Base-by-base conservation (phyloP, 176 grass and related monocot species). In the Bonia amplexicaulis region DNA sequence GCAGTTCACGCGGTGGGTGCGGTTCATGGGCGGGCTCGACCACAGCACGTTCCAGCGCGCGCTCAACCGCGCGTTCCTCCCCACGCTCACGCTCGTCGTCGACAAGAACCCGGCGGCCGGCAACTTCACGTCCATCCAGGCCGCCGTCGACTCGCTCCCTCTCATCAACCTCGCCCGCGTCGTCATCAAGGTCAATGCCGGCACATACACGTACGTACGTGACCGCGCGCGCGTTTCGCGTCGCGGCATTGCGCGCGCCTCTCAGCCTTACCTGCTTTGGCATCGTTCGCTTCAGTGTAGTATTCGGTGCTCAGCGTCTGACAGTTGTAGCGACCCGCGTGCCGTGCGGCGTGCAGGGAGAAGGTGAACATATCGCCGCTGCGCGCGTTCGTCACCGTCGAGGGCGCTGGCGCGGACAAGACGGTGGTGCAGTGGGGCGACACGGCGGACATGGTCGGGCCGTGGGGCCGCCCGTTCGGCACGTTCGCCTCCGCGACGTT, bases 351-450 rank as follows among this genome's bases (percentile, higher is more conserved):
- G 6, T 37, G 74, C 77, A 98, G 96, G 80, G 96, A 99, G 93
- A 99, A 99, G 91, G 96, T 96, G 90, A 89, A 23, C 77, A 85
- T 99, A 78, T 88, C 93, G 26, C 83, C 93, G 53, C 67, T 90
- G 91, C 90, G 81, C 35, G 93, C 89, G 41, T 99, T 99, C 84
- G 46, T 99, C n/a, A 96, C 91, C 52, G 31, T 99, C 47, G 89
- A 92, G 91, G 96, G 96, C 51, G 91, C 93, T 2, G 96, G 96
- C 1, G 96, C 96, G 0, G 93, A 92, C 47, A 80, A 33, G 80
- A 99, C 96, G 16, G 84, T 99, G 52, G 90, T 99, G 76, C 93
- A 99, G 80, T 96, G 96, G 96, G 93, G 96, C 42, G 96, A 96
- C 91, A 96, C 91, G n/a, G 96, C 96, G 10, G 90, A 86, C 46